A percentile compares a stretch with the other conserved stretches of the same genome.
These are phyloP conservation scores for Chytriomyces confervae DNA, from an alignment of 192 early-diverging fungal genomes.

Conservation along the genomic window DNA sequence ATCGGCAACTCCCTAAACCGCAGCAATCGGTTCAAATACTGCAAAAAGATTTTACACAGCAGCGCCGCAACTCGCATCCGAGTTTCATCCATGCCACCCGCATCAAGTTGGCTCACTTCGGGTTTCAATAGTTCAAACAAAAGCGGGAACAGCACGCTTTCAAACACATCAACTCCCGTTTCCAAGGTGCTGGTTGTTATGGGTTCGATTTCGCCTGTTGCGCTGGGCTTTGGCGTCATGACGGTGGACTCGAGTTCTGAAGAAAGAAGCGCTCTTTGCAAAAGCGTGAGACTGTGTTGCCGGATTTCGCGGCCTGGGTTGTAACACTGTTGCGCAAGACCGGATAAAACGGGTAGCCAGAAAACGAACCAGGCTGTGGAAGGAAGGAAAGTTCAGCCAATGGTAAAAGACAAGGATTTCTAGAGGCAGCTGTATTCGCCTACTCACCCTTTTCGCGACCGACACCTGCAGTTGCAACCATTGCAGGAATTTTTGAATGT, in stretches of 20 bases:
- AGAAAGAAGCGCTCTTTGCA: constrained; percentile 79
- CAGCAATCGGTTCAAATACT: constrained; percentile 63
- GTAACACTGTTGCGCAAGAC: constrained; percentile 74
- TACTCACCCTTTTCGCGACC: constrained; percentile 50
- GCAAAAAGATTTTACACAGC: constrained; percentile 79
- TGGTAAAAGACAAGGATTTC: constrained; percentile 7
- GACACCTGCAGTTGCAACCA: constrained; percentile 47
- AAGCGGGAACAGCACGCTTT: constrained; percentile 86
- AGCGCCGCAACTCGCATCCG: constrained; percentile 70
- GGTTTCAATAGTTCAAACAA: constrained; percentile 83
- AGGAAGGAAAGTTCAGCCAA: constrained; percentile 14
- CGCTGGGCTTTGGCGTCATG: constrained; percentile 22
- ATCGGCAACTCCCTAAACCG: constrained; percentile 63
- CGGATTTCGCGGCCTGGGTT: constrained; percentile 80
- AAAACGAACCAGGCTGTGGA: constrained; percentile 71
- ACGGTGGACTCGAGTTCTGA: constrained; percentile 55
- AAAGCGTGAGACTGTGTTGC: constrained; percentile 76
- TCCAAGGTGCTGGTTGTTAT: constrained; percentile 27
- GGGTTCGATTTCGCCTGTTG: constrained; percentile 17
- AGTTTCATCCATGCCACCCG: constrained; percentile 76
- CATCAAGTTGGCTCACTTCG: constrained; percentile 65
- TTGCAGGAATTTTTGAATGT: constrained; percentile 61
- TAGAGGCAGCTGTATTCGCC: too few relatives aligned
- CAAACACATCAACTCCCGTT: constrained; percentile 73
- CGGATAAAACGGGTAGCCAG: constrained; percentile 79